A percentile compares a stretch with the other conserved stretches of the same genome.
phyloP scores from a whole-genome alignment of 2,329 filamentous ascomycete genomes.

The Fusarium continuum region DNA sequence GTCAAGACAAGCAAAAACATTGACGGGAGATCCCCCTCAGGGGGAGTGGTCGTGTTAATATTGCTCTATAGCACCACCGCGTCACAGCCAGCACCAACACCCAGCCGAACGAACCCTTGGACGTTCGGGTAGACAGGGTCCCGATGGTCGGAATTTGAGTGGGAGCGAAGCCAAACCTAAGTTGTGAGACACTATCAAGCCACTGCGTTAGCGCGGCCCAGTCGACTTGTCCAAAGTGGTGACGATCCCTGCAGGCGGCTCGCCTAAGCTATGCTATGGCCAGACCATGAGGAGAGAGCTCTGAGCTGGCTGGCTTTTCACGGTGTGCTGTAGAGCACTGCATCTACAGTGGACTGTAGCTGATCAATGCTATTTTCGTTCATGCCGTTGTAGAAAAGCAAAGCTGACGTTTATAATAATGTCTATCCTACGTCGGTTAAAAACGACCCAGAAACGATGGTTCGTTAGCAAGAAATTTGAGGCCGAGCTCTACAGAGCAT shows the following conservation, averaged over 20 bases:
- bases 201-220: slow-evolving; percentile 37
- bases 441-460: slow-evolving; percentile 2
- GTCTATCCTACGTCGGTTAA: neutral
- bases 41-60: slow-evolving; percentile 39
- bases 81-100: neutral
- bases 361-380: slow-evolving; percentile 15
- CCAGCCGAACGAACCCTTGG: slow-evolving; percentile 12
- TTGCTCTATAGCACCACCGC: slow-evolving; percentile 3
- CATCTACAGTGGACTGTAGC: neutral
- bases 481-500: neutral
- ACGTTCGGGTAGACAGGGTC: slow-evolving; percentile 28
- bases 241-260: slow-evolving; percentile 36
- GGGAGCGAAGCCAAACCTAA: slow-evolving; percentile 21
- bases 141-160: slow-evolving; percentile 39
- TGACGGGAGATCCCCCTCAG: slow-evolving; percentile 31
- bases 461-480: slow-evolving; percentile 6
- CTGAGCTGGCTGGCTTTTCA: slow-evolving; percentile 39
- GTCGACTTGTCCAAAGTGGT: slow-evolving; percentile 13
- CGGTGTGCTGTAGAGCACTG: slow-evolving; percentile 20
- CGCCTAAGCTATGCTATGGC: slow-evolving; percentile 23
- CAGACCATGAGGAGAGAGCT: neutral
- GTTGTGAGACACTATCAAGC: slow-evolving; percentile 41
- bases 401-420: neutral
- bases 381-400: neutral
- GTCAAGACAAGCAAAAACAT: slow-evolving; percentile 8